phyloP scores from a whole-genome alignment of 208 protist genomes.

The Trypanosomatidae sp. region DNA sequence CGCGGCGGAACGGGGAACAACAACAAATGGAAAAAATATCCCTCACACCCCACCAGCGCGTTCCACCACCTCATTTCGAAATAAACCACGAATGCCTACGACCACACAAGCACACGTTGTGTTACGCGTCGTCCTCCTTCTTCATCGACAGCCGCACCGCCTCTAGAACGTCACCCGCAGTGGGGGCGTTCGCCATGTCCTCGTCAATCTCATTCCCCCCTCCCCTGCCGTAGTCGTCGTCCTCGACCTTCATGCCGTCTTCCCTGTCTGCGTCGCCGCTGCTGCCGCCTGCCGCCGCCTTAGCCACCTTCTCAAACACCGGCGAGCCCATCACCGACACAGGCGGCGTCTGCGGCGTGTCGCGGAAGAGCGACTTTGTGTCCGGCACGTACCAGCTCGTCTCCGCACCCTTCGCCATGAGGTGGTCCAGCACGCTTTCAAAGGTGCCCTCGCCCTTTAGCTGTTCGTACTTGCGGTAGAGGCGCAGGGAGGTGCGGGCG shows the following conservation, averaged over 20 bases:
- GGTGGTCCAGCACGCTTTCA: constrained; percentile 71
- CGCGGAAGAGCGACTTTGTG: constrained; percentile 45
- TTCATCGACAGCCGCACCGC: constrained; percentile 36
- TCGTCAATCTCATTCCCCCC: constrained; percentile 16
- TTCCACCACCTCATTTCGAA: background rate
- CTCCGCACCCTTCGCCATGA: constrained; percentile 86
- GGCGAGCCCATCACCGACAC: constrained; percentile 55
- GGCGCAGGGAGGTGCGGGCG: constrained; percentile 90
- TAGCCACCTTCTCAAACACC: constrained; percentile 32
- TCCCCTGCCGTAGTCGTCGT: constrained; percentile 12
- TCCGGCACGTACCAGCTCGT: constrained; percentile 92
- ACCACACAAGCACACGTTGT: too few relatives aligned
- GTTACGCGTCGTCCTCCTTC: constrained; percentile 4
- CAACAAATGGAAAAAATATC: too few relatives aligned
- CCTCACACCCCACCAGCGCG: too few relatives aligned
- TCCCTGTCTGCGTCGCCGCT: background rate
- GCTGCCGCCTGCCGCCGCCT: background rate
- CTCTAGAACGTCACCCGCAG: constrained; percentile 26
- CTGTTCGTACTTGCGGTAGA: constrained; percentile 90
- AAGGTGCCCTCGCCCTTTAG: constrained; percentile 76
- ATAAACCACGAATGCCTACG: background rate
- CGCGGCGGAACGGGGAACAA: too few relatives aligned
- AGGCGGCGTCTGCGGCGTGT: constrained; percentile 40
- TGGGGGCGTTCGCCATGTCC: too few relatives aligned
- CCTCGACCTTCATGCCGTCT: too few relatives aligned